phyloP scores from a whole-genome alignment of 768 basidiomycete species.

The Lactifluus echinatus region DNA sequence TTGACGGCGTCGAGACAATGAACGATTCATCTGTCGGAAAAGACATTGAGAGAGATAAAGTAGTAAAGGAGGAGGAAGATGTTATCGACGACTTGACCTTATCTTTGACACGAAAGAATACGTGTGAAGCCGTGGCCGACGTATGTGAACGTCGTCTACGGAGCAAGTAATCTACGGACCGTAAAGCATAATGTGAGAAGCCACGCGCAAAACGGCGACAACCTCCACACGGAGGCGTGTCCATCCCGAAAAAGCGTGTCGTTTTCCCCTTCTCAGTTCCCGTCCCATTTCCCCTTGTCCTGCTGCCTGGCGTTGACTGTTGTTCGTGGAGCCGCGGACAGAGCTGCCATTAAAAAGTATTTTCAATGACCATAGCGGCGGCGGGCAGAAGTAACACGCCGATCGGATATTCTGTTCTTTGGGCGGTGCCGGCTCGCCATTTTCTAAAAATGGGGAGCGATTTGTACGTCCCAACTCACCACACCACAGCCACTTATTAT shows the following conservation, averaged over 20 bases:
- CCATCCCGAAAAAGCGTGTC: slow-evolving; percentile 5
- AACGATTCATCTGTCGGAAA: neutral
- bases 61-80: neutral
- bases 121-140: slow-evolving; percentile 1
- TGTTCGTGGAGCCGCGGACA: slow-evolving; percentile 13
- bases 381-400: slow-evolving; percentile 9
- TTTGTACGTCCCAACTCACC: neutral
- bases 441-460: neutral
- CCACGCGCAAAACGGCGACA: slow-evolving; percentile 3
- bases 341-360: slow-evolving; percentile 9
- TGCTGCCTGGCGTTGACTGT: neutral
- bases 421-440: neutral
- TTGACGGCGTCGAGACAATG: neutral
- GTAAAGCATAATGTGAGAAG: slow-evolving; percentile 2
- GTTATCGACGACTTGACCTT: neutral
- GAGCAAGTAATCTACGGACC: neutral
- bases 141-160: neutral
- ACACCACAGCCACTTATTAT: neutral
- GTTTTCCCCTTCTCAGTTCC: neutral
- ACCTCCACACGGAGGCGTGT: neutral
- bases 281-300: slow-evolving; percentile 5
- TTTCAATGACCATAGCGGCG: slow-evolving; percentile 4
- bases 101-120: slow-evolving; percentile 3
- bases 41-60: neutral
- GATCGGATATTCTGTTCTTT: slow-evolving; percentile 4